phyloP scores from a whole-genome alignment of 2,329 filamentous ascomycete genomes.

The Scorias spongiosa region DNA sequence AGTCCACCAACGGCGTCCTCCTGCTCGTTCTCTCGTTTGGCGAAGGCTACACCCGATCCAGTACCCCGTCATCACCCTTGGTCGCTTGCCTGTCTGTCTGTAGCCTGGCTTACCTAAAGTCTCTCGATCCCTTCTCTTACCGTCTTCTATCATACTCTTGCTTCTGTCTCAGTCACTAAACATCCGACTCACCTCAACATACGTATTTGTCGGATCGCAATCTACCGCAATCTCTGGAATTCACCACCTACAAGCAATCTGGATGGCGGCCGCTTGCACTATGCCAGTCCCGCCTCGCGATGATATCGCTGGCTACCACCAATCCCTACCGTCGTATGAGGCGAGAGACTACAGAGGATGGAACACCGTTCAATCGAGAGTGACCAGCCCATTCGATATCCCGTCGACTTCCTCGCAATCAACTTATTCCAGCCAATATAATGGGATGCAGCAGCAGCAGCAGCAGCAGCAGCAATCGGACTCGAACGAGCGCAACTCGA shows the following conservation, averaged over 20 bases:
- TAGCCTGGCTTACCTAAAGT: constrained; percentile 4
- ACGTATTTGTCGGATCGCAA: too few relatives aligned
- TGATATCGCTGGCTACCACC: constrained; percentile 12
- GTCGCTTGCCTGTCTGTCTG: constrained; percentile 1
- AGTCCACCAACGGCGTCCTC: too few relatives aligned
- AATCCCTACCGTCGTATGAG: constrained; percentile 14
- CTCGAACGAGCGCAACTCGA: constrained; percentile 28
- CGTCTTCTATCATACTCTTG: constrained; percentile 2
- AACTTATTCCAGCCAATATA: too few relatives aligned
- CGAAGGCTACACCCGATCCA: too few relatives aligned
- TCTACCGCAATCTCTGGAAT: too few relatives aligned
- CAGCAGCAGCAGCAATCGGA: too few relatives aligned
- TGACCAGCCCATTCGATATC: constrained; percentile 10
- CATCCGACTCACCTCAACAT: neutral
- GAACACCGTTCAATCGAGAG: constrained; percentile 6
- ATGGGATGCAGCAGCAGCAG: too few relatives aligned
- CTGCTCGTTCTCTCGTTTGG: too few relatives aligned
- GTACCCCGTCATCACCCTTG: neutral
- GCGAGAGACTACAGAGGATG: constrained; percentile 10
- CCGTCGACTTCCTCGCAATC: constrained; percentile 9
- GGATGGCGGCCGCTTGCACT: constrained; percentile 16
- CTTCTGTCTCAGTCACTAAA: neutral
- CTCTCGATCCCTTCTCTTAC: constrained; percentile 1
- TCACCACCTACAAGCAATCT: neutral
- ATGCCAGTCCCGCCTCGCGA: constrained; percentile 17